A percentile compares a stretch with the other conserved stretches of the same genome.
Conservation (phyloP, 306 rosid genomes). For the Castanea mollissima region DNA sequence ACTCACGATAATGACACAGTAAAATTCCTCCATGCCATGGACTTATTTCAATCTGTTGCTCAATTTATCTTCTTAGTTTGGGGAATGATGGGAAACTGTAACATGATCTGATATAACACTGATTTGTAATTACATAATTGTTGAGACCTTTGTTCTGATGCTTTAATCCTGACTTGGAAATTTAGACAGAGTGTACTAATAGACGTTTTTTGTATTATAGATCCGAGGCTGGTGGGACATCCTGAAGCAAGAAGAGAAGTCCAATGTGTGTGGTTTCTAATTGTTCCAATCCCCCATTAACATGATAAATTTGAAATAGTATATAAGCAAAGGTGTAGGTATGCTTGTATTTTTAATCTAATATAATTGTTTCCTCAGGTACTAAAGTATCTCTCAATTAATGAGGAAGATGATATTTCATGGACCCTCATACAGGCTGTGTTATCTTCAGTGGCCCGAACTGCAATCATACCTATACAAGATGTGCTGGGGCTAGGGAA, state of each 20-base stretch:
- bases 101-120: neutral
- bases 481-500: constrained; percentile 78
- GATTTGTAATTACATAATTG: neutral
- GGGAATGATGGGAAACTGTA: neutral
- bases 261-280: constrained; percentile 48
- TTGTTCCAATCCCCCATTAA: neutral
- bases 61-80: constrained; percentile 9
- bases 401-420: constrained; percentile 58
- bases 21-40: constrained; percentile 30
- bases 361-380: constrained; percentile 44
- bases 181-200: constrained; percentile 20
- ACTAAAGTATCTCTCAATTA: constrained; percentile 58
- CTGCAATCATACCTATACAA: constrained; percentile 84
- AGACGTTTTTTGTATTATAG: constrained; percentile 38
- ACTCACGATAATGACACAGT: constrained; percentile 98
- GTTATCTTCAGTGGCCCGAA: constrained; percentile 77
- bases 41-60: constrained; percentile 3
- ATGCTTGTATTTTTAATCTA: constrained; percentile 3
- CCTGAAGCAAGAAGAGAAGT: constrained; percentile 68
- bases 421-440: constrained; percentile 66
- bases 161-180: constrained; percentile 7
- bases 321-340: constrained; percentile 7
- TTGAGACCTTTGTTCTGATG: neutral
- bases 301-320: constrained; percentile 11
- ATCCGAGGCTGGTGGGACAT: constrained; percentile 90